phyloP scores from a whole-genome alignment of 352 stramenopile species.

The Peronospora destructor region DNA sequence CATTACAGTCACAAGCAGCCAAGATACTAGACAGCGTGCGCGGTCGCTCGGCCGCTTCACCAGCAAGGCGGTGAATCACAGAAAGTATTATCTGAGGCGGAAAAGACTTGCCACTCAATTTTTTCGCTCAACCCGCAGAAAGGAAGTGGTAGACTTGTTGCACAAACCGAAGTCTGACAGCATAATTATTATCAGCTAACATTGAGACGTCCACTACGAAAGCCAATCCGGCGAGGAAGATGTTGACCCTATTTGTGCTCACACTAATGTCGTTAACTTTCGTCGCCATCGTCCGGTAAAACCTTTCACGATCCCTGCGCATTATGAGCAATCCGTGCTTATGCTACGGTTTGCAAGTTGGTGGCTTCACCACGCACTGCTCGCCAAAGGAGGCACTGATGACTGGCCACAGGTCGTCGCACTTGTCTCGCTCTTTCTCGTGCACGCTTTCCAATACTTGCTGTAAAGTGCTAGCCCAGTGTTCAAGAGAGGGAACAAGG shows the following conservation, averaged over 20 bases:
- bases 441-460: conserved; percentile 31
- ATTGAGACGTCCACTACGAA: not conserved
- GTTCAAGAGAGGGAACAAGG: conserved; percentile 23
- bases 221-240: not conserved
- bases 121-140: too few species aligned
- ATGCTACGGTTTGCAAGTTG: conserved; percentile 1
- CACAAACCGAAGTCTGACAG: not conserved
- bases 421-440: conserved; percentile 37
- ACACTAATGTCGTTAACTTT: too few species aligned
- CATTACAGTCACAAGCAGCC: conserved; percentile 3
- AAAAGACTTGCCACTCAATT: conserved; percentile 5
- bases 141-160: too few species aligned
- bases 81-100: conserved; percentile 9
- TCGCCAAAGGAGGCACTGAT: conserved; percentile 28
- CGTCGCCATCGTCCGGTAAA: too few species aligned
- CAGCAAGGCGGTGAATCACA: conserved; percentile 26
- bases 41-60: conserved; percentile 23
- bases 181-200: too few species aligned
- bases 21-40: conserved; percentile 14
- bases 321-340: not conserved
- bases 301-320: not conserved
- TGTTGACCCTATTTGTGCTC: too few species aligned
- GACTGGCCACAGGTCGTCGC: conserved; percentile 40
- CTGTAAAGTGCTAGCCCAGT: conserved; percentile 40
- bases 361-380: conserved; percentile 19